These are phyloP conservation scores for Rhynchosporium graminicola DNA, from an alignment of 2,329 filamentous ascomycete genomes.

Conservation along the genomic window DNA sequence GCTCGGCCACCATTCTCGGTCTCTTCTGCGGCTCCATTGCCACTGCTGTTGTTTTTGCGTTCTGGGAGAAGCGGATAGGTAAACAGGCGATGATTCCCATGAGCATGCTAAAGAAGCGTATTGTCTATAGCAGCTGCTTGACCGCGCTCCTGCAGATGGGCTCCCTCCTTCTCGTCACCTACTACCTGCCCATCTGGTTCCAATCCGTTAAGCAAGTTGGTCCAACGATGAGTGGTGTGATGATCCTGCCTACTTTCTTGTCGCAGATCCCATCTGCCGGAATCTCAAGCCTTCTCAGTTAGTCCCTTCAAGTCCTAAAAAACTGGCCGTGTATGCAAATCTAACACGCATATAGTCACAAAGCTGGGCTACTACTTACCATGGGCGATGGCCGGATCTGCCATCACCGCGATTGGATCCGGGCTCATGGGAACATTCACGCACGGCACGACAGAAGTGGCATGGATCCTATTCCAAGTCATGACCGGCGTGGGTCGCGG, in stretches of 20 bases:
- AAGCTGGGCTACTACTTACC: constrained; percentile 42
- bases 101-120: constrained; percentile 28
- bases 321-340: no score
- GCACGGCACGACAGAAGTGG: constrained; percentile 25
- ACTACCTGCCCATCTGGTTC: constrained; percentile 38
- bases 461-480: constrained; percentile 35
- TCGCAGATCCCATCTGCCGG: constrained; percentile 21
- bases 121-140: constrained; percentile 28
- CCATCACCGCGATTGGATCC: constrained; percentile 37
- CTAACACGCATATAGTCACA: constrained; percentile 12
- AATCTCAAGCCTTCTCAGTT: constrained; percentile 26
- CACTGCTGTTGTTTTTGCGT: constrained; percentile 31
- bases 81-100: constrained; percentile 36
- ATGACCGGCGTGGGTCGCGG: constrained; percentile 31
- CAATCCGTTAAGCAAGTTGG: constrained; percentile 35
- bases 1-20: constrained; percentile 32
- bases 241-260: constrained; percentile 32
- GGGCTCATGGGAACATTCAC: constrained; percentile 41
- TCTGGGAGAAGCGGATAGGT: constrained; percentile 32
- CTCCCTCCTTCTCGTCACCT: constrained; percentile 15
- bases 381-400: constrained; percentile 36
- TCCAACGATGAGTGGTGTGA: constrained; percentile 34
- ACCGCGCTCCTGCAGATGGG: constrained; percentile 16
- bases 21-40: constrained; percentile 31
- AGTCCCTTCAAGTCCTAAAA: background rate